Base-by-base conservation (phyloP, 441 rosid genomes). In the Theobroma grandiflorum region DNA sequence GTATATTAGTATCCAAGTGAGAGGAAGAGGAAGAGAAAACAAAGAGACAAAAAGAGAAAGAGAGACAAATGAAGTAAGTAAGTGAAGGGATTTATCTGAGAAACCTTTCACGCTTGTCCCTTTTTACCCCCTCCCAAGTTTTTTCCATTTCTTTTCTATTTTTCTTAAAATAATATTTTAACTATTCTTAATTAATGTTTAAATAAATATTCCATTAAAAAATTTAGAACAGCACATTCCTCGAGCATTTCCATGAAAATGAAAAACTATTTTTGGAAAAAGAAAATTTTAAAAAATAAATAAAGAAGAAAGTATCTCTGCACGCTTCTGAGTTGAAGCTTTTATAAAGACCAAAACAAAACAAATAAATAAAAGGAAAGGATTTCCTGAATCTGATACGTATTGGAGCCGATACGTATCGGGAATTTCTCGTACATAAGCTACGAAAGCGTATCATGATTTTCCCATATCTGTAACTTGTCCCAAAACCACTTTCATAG, bases 21-120 rank as follows among this genome's bases (percentile, higher is more conserved):
- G 26, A 53, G 45, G 53, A 74, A 73, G 26, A 63, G 74, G 8
- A 64, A 22, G 67, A 22, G 76, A 33, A 69, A 71, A 49, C 64
- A 75, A 55, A 81, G 38, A 8, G 49, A 64, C 15, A 26, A 59
- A 67, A 69, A 55, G 62, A 66, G 75, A 64, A 80, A 82, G 65
- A 8, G 43, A 68, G 88, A 86, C 85, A 78, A 68, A 65, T 63
- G 55, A 43, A 59, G 81, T 7, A 68, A 71, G 87, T 74, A 78
- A 84, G 84, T 62, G 89, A 82, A 83, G 86, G 88, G 87, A 85
- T 91, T 87, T 82, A 81, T 87, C 88, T 69, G 82, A 57, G 86
- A 71, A 77, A 57, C 37, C 65, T 66, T 75, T 87, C 93, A 91
- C 96, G 93, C 92, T 84, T 88, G 87, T 85, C 67, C 88, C 77